These are phyloP conservation scores for Coniochaeta sp. DNA, from an alignment of 2,329 filamentous ascomycete species.

Conservation along the genomic window DNA sequence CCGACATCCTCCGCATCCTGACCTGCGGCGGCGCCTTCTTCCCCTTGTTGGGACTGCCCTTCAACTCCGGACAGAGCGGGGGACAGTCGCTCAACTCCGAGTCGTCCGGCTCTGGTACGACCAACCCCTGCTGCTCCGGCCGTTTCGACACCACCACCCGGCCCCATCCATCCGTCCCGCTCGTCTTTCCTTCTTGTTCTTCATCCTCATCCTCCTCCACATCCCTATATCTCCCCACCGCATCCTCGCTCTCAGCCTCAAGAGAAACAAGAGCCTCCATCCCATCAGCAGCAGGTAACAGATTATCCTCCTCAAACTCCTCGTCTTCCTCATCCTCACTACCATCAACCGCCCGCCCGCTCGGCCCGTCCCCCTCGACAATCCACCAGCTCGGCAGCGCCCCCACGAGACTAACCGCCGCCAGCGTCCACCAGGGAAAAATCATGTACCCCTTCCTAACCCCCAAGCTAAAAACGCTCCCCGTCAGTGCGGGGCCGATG, in stretches of 20 bases:
- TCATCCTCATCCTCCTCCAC: background rate
- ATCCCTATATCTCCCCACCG: background rate
- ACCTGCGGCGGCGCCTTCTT: background rate
- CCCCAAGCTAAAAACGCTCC: slow-evolving; percentile 68
- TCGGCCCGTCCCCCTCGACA: slow-evolving; percentile 64
- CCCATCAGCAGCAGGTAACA: background rate
- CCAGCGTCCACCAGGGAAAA: slow-evolving; percentile 75
- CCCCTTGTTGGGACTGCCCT: background rate
- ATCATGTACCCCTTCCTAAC: slow-evolving; percentile 70
- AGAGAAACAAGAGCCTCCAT: background rate
- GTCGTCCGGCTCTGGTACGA: background rate
- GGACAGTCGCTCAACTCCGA: background rate
- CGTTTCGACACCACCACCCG: background rate
- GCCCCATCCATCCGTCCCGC: background rate
- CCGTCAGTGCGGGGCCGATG: slow-evolving; percentile 67
- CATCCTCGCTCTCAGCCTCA: background rate
- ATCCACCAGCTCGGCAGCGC: slow-evolving; percentile 69
- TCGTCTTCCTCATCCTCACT: too few species aligned
- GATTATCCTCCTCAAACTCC: slow-evolving; percentile 15
- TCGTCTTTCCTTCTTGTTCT: background rate
- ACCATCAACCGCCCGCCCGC: slow-evolving; percentile 16
- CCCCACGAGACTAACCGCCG: slow-evolving; percentile 54
- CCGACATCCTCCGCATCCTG: background rate
- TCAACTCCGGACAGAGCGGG: slow-evolving; percentile 1
- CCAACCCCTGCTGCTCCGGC: background rate